Percentiles rank a stretch among this genome's conserved stretches.
phyloP scores from a whole-genome alignment of 108 stramenopile species.

The Aureococcus anophagefferens region DNA sequence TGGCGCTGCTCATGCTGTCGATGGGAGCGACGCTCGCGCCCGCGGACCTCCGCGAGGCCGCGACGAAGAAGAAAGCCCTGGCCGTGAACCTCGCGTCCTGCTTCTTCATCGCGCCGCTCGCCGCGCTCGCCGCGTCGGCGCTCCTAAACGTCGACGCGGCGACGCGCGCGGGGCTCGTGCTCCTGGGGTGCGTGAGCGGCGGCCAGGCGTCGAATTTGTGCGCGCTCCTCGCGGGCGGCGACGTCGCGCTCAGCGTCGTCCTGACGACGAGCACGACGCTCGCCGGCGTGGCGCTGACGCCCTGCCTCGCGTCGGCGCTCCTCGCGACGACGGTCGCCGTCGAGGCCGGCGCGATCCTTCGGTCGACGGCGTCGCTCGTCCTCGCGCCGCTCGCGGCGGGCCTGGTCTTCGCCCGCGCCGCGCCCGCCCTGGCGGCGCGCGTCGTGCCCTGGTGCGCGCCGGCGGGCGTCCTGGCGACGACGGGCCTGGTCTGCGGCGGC shows the following conservation, averaged over 20 bases:
- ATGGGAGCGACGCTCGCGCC: constrained; percentile 31
- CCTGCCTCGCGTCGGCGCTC: constrained; percentile 16
- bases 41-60: constrained; percentile 14
- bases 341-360: constrained; percentile 14
- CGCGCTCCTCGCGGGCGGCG: constrained; percentile 30
- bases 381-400: constrained; percentile 26
- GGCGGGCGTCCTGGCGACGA: constrained; percentile 27
- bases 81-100: constrained; percentile 18
- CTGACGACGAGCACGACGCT: constrained; percentile 32
- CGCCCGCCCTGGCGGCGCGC: neutral
- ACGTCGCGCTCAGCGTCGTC: constrained; percentile 31
- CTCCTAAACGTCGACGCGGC: neutral
- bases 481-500: constrained; percentile 32
- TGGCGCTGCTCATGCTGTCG: constrained; percentile 25
- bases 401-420: neutral
- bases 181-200: constrained; percentile 31
- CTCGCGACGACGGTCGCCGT: constrained; percentile 14
- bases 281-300: constrained; percentile 25
- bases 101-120: constrained; percentile 32
- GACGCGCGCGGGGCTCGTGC: constrained; percentile 13
- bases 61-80: constrained; percentile 5
- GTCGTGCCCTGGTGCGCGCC: constrained; percentile 12
- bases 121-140: constrained; percentile 5
- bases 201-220: constrained; percentile 40
- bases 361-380: constrained; percentile 22